These are phyloP conservation scores for Eragrostis curvula DNA, from an alignment of 176 grass and related monocot genomes.

Conservation along the genomic window DNA sequence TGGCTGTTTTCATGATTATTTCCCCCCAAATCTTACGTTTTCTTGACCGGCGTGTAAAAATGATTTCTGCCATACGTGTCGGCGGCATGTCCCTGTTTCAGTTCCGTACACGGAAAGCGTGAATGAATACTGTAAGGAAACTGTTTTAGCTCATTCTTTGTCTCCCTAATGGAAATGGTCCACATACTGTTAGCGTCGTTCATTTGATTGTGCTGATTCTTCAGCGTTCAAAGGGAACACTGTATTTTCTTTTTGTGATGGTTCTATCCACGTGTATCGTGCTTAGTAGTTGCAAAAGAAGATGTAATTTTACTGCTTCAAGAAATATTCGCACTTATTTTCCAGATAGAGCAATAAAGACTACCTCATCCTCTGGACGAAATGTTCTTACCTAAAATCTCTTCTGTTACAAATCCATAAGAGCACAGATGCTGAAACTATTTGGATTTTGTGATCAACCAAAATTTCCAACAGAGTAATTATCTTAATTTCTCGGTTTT, in stretches of 20 bases:
- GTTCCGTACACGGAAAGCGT: not conserved
- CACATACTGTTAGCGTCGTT: not conserved
- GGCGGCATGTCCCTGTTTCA: not conserved
- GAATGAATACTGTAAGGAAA: not conserved
- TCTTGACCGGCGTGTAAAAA: not conserved
- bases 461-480: too few relatives aligned
- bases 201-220: not conserved
- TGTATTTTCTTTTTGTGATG: not conserved
- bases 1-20: not conserved
- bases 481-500: not conserved
- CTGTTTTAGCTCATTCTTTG: not conserved
- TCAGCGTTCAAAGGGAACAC: not conserved
- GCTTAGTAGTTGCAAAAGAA: slow-evolving; percentile 18
- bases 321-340: not conserved
- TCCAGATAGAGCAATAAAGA: not conserved
- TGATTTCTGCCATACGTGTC: not conserved
- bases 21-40: not conserved
- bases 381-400: not conserved
- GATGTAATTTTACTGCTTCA: not conserved
- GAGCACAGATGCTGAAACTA: not conserved
- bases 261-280: not conserved
- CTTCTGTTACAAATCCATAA: not conserved
- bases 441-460: too few relatives aligned
- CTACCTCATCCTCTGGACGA: not conserved
- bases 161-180: not conserved